Conservation (phyloP, 805 yeast species). For the Brettanomyces bruxellensis region DNA sequence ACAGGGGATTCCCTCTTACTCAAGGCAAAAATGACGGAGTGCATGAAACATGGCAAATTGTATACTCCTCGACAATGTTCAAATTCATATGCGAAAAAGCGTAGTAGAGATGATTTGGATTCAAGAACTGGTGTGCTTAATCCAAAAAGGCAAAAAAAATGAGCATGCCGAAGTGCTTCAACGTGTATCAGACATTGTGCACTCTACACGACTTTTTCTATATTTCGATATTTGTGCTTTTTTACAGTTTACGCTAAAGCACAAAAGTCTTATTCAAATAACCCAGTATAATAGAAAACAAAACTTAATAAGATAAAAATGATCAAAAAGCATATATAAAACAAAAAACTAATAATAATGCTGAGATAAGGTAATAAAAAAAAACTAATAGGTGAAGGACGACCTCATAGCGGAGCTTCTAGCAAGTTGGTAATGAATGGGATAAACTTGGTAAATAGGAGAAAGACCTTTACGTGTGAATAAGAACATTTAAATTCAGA, state of each 20-base stretch:
- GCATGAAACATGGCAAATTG: neutral
- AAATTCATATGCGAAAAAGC: neutral
- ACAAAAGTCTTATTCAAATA: neutral
- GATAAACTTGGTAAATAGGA: neutral
- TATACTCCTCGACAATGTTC: too few species aligned
- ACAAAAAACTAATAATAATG: neutral
- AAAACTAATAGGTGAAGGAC: too few species aligned
- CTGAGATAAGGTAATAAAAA: too few species aligned
- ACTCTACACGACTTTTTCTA: neutral
- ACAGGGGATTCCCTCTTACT: constrained; percentile 7
- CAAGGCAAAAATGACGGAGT: neutral
- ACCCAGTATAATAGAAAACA: too few species aligned
- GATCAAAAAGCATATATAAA: neutral
- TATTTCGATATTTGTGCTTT: too few species aligned
- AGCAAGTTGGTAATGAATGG: too few species aligned
- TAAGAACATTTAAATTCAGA: constrained; percentile 21
- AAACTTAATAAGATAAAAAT: too few species aligned
- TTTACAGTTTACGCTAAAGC: too few species aligned
- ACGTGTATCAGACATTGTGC: neutral
- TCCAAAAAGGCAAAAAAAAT: too few species aligned
- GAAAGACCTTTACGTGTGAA: neutral
- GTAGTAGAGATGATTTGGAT: neutral
- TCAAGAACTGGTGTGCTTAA: neutral
- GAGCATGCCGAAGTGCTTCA: too few species aligned
- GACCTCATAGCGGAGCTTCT: too few species aligned